These are phyloP conservation scores for Trichoderma sp. DNA, from an alignment of 2,329 filamentous ascomycete species.

Conservation along the genomic window DNA sequence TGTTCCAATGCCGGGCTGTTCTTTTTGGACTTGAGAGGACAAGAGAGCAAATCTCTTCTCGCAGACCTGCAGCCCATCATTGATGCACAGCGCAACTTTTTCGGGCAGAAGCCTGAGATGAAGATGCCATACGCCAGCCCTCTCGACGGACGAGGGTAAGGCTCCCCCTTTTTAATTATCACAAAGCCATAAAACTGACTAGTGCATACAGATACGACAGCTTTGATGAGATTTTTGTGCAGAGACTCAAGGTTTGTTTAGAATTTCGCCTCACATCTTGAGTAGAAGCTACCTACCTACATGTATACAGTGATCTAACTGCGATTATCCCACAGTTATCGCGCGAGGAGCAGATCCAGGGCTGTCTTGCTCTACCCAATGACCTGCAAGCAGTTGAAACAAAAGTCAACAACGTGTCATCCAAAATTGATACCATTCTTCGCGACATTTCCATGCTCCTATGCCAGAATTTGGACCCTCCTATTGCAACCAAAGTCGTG, in stretches of 20 bases:
- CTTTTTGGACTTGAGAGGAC: constrained; percentile 4
- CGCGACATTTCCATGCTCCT: constrained; percentile 1
- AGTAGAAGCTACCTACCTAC: neutral
- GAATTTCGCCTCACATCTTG: neutral
- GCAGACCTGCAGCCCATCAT: constrained; percentile 5
- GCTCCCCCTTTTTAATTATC: neutral
- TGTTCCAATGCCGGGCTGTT: constrained; percentile 4
- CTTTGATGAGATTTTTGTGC: constrained; percentile 1
- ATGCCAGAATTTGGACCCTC: constrained; percentile 4
- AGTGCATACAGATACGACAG: constrained; percentile 1
- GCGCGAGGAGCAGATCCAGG: constrained; percentile 1
- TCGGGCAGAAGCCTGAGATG: constrained; percentile 13
- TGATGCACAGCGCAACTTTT: constrained; percentile 7
- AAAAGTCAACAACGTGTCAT: constrained; percentile 5
- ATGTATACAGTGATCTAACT: neutral
- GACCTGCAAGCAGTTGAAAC: constrained; percentile 1
- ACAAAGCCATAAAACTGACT: neutral
- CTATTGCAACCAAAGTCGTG: neutral
- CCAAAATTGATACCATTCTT: constrained; percentile 8
- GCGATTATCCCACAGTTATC: neutral
- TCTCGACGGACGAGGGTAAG: constrained; percentile 11
- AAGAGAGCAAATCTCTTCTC: neutral
- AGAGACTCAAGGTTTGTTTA: constrained; percentile 10
- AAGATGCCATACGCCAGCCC: constrained; percentile 5
- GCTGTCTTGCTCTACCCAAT: neutral